Conservation (phyloP, 805 yeast genomes). For the Saturnispora galanensis region DNA sequence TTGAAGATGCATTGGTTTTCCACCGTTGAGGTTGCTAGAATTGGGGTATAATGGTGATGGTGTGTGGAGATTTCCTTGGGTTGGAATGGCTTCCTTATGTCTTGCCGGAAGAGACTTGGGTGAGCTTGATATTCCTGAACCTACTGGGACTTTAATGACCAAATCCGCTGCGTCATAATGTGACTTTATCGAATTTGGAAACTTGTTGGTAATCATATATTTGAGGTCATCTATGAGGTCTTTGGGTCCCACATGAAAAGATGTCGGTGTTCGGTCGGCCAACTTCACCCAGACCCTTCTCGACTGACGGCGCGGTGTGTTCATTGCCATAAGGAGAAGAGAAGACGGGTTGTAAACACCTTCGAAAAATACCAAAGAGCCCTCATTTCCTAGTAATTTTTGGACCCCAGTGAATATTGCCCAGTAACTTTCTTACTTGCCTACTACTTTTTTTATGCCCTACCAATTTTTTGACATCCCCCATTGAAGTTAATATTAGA, state of each 20-base stretch:
- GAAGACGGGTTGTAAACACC: too few relatives aligned
- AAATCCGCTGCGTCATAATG: constrained; percentile 63
- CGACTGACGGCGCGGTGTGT: constrained; percentile 6
- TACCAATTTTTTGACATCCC: background rate
- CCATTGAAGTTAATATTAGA: too few relatives aligned
- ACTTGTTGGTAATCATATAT: constrained; percentile 48
- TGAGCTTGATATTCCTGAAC: background rate
- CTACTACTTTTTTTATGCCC: background rate
- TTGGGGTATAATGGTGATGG: constrained; percentile 6
- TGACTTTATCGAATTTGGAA: constrained; percentile 56
- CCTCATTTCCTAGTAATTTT: too few relatives aligned
- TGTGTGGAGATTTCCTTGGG: background rate
- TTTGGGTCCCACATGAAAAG: constrained; percentile 46
- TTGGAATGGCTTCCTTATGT: background rate
- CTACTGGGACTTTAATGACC: constrained; percentile 22
- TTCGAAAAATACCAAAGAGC: too few relatives aligned
- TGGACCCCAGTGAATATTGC: too few relatives aligned
- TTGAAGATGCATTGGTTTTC: background rate
- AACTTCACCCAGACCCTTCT: constrained; percentile 49
- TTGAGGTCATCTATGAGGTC: constrained; percentile 83
- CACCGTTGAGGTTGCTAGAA: background rate
- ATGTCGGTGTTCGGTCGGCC: constrained; percentile 52
- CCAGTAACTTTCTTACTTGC: background rate
- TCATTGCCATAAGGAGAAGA: background rate
- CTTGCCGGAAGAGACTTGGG: background rate